Percentiles rank a stretch among this genome's conserved stretches.
Evolutionary conservation across 2,329 filamentous ascomycete species (phyloP).

Genomic region (Talaromyces rugulosus): DNA sequence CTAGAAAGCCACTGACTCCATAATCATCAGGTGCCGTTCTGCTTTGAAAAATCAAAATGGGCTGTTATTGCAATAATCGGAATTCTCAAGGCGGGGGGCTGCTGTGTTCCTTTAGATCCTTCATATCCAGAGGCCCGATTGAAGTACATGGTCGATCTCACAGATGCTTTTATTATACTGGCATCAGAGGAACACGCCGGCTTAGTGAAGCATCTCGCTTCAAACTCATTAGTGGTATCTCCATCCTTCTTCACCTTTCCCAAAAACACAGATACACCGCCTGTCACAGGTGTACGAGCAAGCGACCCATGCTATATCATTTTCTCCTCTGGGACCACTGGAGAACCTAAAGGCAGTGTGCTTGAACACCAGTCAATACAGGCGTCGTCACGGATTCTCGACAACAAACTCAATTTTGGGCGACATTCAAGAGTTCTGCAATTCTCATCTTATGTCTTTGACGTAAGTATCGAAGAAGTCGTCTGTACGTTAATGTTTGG

Average conservation of each 20-base stretch:
- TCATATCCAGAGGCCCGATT: slow-evolving; percentile 11
- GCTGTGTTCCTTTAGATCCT: slow-evolving; percentile 14
- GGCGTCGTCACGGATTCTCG: neutral
- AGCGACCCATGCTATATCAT: slow-evolving; percentile 53
- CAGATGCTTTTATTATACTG: neutral
- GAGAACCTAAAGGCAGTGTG: slow-evolving; percentile 53
- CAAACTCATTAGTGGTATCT: slow-evolving; percentile 18
- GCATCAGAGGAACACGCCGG: neutral
- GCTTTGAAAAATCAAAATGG: slow-evolving; percentile 17
- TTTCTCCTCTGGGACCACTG: slow-evolving; percentile 55
- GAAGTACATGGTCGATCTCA: neutral
- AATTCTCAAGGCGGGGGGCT: slow-evolving; percentile 16
- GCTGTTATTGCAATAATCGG: slow-evolving; percentile 12
- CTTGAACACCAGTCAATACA: slow-evolving; percentile 56
- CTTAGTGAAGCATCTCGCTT: slow-evolving; percentile 12
- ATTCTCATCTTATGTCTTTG: slow-evolving; percentile 29
- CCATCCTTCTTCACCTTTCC: neutral
- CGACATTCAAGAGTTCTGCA: slow-evolving; percentile 46
- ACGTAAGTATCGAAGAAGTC: slow-evolving; percentile 50
- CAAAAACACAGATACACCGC: neutral
- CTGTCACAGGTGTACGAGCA: neutral
- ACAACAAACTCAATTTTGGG: slow-evolving; percentile 15
- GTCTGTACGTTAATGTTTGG: slow-evolving; percentile 53
- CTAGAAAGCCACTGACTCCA: neutral
- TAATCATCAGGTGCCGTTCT: slow-evolving; percentile 19